phyloP scores from a whole-genome alignment of 139 green algal genomes.

The Chlorella sp. region DNA sequence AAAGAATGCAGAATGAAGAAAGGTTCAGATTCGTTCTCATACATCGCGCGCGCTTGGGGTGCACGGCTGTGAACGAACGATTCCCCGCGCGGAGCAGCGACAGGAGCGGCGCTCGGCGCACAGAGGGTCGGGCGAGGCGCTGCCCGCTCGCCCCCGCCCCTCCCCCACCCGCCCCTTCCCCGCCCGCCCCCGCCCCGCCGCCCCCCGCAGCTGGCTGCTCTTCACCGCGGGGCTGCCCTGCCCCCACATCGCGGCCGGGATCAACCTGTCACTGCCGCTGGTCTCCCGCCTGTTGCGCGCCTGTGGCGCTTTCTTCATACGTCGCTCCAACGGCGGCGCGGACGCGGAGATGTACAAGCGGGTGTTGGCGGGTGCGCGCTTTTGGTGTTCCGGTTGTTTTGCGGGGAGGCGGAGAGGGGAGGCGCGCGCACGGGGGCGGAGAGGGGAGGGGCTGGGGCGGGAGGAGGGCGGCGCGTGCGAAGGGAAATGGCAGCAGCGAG shows the following conservation, averaged over 20 bases:
- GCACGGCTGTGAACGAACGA: neutral
- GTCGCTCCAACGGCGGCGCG: constrained; percentile 24
- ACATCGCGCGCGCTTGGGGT: neutral
- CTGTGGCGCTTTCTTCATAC: constrained; percentile 56
- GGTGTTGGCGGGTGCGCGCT: constrained; percentile 33
- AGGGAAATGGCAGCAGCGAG: no score
- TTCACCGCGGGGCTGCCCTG: constrained; percentile 35
- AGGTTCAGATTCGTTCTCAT: no score
- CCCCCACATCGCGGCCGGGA: constrained; percentile 52
- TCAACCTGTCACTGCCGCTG: constrained; percentile 52
- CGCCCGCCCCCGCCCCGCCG: neutral
- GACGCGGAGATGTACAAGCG: constrained; percentile 46
- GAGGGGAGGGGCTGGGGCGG: neutral
- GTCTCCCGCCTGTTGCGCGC: constrained; percentile 36
- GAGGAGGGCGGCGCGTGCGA: neutral
- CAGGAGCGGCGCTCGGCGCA: neutral
- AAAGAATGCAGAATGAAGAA: no score
- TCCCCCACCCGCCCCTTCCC: neutral
- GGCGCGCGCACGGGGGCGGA: no score
- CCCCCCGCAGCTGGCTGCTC: constrained; percentile 31
- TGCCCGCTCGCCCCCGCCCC: neutral
- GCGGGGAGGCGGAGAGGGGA: no score
- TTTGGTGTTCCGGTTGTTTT: no score
- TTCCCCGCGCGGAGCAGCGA: no score
- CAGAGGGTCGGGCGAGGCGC: neutral